Percentiles rank a stretch among this genome's conserved stretches.
Conservation (phyloP, 1,139 yeast species). For the Pichia kudriavzevii region DNA sequence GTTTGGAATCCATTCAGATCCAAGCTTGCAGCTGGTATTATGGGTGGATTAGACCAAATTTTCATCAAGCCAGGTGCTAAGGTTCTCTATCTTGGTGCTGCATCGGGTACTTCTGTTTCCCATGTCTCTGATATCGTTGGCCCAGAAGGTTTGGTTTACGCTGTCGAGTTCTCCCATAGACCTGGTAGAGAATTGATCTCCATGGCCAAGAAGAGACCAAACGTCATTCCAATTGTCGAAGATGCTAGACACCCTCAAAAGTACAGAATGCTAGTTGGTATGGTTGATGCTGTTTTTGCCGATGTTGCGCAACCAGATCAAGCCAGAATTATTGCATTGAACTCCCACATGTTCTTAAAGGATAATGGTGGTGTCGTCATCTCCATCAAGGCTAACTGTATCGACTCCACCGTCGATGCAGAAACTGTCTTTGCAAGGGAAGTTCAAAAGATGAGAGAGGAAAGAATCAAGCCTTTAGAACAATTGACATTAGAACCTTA, state of each 20-base stretch:
- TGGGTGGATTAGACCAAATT: slow-evolving; percentile 98
- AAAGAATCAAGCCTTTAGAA: slow-evolving; percentile 96
- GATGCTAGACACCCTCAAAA: slow-evolving; percentile 99
- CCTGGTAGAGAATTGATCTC: slow-evolving; percentile 98
- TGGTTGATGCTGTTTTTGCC: slow-evolving; percentile 98
- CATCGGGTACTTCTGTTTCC: slow-evolving; percentile 97
- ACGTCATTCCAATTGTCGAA: slow-evolving; percentile 96
- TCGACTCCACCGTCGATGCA: slow-evolving; percentile 98
- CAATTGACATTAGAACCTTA: slow-evolving; percentile 98
- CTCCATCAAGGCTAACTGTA: slow-evolving; percentile 99
- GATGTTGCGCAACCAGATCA: slow-evolving; percentile 99
- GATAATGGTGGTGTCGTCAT: slow-evolving; percentile 98
- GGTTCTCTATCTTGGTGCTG: slow-evolving; percentile 97
- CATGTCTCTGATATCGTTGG: slow-evolving; percentile 98
- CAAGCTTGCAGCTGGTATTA: slow-evolving; percentile 98
- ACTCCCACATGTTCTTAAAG: slow-evolving; percentile 95
- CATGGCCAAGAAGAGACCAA: slow-evolving; percentile 99
- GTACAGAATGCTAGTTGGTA: slow-evolving; percentile 96
- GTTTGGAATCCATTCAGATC: slow-evolving; percentile 99
- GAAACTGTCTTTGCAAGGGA: slow-evolving; percentile 99
- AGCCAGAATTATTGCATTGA: slow-evolving; percentile 98
- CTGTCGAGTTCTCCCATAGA: slow-evolving; percentile 98
- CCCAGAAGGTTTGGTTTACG: slow-evolving; percentile 97
- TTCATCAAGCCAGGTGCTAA: slow-evolving; percentile 98
- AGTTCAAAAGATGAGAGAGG: slow-evolving; percentile 97